Conservation (phyloP, 2,329 filamentous ascomycete species). For the Stemphylium vesicarium region DNA sequence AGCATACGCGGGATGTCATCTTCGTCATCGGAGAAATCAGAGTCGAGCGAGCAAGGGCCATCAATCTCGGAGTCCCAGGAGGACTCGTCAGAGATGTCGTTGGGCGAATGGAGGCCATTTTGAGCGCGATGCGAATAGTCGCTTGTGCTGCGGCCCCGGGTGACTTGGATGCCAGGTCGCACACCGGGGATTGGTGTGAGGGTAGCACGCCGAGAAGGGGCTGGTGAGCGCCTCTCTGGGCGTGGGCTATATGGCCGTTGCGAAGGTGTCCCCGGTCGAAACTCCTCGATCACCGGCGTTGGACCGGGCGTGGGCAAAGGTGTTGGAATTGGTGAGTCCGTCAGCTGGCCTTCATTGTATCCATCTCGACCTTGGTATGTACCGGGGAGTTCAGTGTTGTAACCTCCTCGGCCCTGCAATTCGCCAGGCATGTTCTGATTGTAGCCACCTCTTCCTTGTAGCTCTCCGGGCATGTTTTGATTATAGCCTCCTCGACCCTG, state of each 20-base stretch:
- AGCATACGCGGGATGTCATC: conserved; percentile 17
- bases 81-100: conserved; percentile 47
- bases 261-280: conserved; percentile 41
- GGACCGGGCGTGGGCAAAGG: conserved; percentile 30
- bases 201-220: conserved; percentile 44
- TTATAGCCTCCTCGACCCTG: conserved; percentile 43
- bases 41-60: conserved; percentile 41
- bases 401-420: conserved; percentile 41
- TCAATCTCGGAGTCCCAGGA: conserved; percentile 53
- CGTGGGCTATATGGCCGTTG: conserved; percentile 41
- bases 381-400: conserved; percentile 38
- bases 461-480: conserved; percentile 37
- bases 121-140: conserved; percentile 40
- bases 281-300: conserved; percentile 40
- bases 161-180: conserved; percentile 45
- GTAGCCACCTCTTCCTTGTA: conserved; percentile 42
- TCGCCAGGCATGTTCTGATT: conserved; percentile 34
- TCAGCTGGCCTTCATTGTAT: conserved; percentile 37
- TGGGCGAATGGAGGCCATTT: conserved; percentile 35
- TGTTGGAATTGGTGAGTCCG: conserved; percentile 44
- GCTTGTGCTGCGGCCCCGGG: conserved; percentile 35
- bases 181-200: conserved; percentile 46
- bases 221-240: conserved; percentile 37
- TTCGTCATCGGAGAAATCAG: conserved; percentile 27
- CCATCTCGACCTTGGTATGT: conserved; percentile 43